Evolutionary conservation across 2,329 filamentous ascomycete genomes (phyloP).

Genomic region (Calonectria hawksworthii): DNA sequence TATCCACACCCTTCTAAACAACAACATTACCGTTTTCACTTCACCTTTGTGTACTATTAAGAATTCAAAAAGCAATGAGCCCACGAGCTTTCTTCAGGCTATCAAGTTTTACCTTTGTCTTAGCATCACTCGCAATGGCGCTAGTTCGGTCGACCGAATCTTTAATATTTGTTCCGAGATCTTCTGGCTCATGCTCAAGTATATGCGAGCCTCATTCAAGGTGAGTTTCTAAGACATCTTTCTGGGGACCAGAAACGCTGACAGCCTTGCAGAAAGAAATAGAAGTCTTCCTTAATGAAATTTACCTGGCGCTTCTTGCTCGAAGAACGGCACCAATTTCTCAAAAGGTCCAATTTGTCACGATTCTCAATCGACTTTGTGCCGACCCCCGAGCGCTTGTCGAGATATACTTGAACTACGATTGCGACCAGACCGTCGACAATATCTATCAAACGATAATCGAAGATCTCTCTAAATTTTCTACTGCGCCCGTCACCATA

Average conservation of each 20-base stretch:
- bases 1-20: slow-evolving; percentile 95
- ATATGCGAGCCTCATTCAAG: slow-evolving; percentile 95
- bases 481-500: slow-evolving; percentile 82
- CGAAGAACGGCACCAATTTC: slow-evolving; percentile 87
- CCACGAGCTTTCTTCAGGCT: slow-evolving; percentile 92
- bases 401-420: slow-evolving; percentile 97
- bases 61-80: slow-evolving; percentile 89
- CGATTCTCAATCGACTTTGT: slow-evolving; percentile 85
- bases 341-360: slow-evolving; percentile 94
- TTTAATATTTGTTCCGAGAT: slow-evolving; percentile 98
- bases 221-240: slow-evolving; percentile 56
- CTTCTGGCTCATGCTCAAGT: slow-evolving; percentile 97
- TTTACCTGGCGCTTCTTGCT: slow-evolving; percentile 93
- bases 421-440: slow-evolving; percentile 94
- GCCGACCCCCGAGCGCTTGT: slow-evolving; percentile 90
- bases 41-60: slow-evolving; percentile 93
- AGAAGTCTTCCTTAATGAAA: slow-evolving; percentile 97
- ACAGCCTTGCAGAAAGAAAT: slow-evolving; percentile 82
- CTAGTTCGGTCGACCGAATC: slow-evolving; percentile 90
- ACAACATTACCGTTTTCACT: slow-evolving; percentile 91
- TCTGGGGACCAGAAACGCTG: slow-evolving; percentile 36
- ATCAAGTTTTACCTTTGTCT: slow-evolving; percentile 98
- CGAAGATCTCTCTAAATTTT: slow-evolving; percentile 91
- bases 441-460: slow-evolving; percentile 98
- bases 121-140: slow-evolving; percentile 93